These are phyloP conservation scores for Epichloe typhina DNA, from an alignment of 2,329 filamentous ascomycete species.

Conservation along the genomic window DNA sequence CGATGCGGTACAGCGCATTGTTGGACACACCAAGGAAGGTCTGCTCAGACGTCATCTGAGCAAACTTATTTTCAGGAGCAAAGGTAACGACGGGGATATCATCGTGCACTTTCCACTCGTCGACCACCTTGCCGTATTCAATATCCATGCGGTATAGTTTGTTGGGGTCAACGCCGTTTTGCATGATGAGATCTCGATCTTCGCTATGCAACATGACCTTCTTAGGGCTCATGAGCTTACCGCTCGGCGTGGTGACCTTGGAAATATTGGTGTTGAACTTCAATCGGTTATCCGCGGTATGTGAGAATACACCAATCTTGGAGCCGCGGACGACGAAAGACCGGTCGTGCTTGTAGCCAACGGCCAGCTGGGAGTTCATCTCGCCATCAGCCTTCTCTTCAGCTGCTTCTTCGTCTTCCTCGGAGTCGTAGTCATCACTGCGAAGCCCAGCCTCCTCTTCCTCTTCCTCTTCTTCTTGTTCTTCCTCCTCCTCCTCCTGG, in stretches of 20 bases:
- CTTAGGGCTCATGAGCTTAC: slow-evolving; percentile 81
- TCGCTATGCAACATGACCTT: slow-evolving; percentile 95
- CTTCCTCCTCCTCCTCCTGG: slow-evolving; percentile 40
- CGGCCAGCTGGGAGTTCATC: slow-evolving; percentile 84
- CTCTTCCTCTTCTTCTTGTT: slow-evolving; percentile 46
- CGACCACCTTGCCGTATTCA: slow-evolving; percentile 93
- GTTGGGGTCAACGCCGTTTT: slow-evolving; percentile 73
- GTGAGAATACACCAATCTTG: slow-evolving; percentile 98
- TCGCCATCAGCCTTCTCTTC: slow-evolving; percentile 65
- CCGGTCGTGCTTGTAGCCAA: slow-evolving; percentile 92
- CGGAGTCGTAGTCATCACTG: slow-evolving; percentile 55
- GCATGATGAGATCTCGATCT: slow-evolving; percentile 79
- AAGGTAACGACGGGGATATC: slow-evolving; percentile 89
- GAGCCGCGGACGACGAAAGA: slow-evolving; percentile 95
- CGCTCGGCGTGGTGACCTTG: slow-evolving; percentile 79
- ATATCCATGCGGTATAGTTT: slow-evolving; percentile 95
- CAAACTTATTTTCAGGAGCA: slow-evolving; percentile 92
- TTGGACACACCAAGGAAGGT: slow-evolving; percentile 88
- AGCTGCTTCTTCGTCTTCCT: slow-evolving; percentile 59
- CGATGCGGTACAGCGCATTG: slow-evolving; percentile 87
- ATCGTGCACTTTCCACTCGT: slow-evolving; percentile 97
- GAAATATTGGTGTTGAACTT: slow-evolving; percentile 97
- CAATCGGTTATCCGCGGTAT: slow-evolving; percentile 80
- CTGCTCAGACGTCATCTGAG: slow-evolving; percentile 90
- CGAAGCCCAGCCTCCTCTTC: slow-evolving; percentile 52